Evolutionary conservation across 805 yeast species (phyloP).

Genomic region (Pichia scutulata): DNA sequence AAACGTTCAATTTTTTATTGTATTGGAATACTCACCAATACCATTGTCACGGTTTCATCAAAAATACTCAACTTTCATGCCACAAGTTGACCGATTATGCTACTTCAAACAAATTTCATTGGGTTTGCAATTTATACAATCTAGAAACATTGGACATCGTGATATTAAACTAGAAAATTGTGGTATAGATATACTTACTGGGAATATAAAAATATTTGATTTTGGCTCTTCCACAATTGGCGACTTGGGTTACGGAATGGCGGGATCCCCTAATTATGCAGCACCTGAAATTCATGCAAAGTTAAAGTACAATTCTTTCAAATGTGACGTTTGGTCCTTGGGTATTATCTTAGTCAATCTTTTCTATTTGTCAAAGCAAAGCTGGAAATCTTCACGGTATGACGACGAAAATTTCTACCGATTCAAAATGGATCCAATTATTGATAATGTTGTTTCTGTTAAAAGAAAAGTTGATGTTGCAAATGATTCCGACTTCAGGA

Average conservation of each 20-base stretch:
- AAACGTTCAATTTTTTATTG: constrained; percentile 21
- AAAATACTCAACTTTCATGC: background rate
- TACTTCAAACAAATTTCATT: constrained; percentile 35
- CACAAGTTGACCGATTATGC: constrained; percentile 20
- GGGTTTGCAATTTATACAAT: constrained; percentile 35
- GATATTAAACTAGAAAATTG: constrained; percentile 45
- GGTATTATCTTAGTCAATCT: constrained; percentile 37
- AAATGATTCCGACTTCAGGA: background rate
- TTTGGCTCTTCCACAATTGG: constrained; percentile 37
- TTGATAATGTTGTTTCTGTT: background rate
- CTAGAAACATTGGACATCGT: constrained; percentile 34
- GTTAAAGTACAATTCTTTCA: constrained; percentile 34
- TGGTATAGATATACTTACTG: constrained; percentile 25
- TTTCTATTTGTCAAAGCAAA: constrained; percentile 11
- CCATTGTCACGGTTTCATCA: constrained; percentile 9
- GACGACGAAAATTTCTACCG: background rate
- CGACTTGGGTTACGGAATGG: constrained; percentile 32
- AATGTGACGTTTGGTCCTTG: constrained; percentile 43
- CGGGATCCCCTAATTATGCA: constrained; percentile 37
- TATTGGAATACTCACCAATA: constrained; percentile 31
- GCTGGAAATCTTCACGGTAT: constrained; percentile 5
- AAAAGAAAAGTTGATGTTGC: background rate
- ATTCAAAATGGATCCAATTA: background rate
- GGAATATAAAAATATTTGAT: constrained; percentile 39
- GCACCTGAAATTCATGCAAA: constrained; percentile 40